These are phyloP conservation scores for Lentinula novae-zelandiae DNA, from an alignment of 1,284 basidiomycete genomes.

Conservation along the genomic window DNA sequence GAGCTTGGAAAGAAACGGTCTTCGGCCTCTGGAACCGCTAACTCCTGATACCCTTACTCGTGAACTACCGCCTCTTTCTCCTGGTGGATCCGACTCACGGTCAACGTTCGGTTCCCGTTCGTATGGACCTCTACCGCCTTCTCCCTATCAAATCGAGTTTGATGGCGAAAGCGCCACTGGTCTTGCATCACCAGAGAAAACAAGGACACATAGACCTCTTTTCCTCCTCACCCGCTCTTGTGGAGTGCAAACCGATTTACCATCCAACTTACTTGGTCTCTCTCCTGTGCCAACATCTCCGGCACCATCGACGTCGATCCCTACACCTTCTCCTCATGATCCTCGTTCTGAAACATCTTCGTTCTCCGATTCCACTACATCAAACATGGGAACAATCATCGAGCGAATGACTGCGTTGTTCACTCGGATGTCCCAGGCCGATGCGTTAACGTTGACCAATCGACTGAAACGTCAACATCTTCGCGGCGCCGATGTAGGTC, in stretches of 20 bases:
- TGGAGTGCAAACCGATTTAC: conserved; percentile 66
- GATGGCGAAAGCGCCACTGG: conserved; percentile 29
- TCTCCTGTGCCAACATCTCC: conserved; percentile 24
- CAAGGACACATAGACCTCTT: conserved; percentile 43
- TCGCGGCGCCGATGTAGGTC: conserved; percentile 80
- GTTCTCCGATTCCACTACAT: conserved; percentile 43
- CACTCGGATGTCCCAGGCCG: conserved; percentile 73
- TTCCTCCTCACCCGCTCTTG: conserved; percentile 61
- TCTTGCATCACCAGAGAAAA: conserved; percentile 34
- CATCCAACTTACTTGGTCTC: conserved; percentile 24
- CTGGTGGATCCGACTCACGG: conserved; percentile 46
- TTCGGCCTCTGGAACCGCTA: conserved; percentile 45
- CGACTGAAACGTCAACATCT: conserved; percentile 91
- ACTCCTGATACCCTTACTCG: conserved; percentile 54
- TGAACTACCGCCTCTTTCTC: conserved; percentile 47
- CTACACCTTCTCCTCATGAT: conserved; percentile 46
- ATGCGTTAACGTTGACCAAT: conserved; percentile 84
- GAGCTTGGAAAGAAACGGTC: conserved; percentile 29
- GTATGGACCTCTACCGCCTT: conserved; percentile 26
- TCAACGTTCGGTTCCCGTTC: conserved; percentile 31
- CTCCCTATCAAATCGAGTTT: conserved; percentile 42
- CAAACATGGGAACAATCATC: conserved; percentile 59
- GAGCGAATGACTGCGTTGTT: conserved; percentile 71
- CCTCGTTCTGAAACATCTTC: conserved; percentile 68
- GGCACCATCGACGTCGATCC: conserved; percentile 28